Percentiles rank a stretch among this genome's conserved stretches.
Conservation (phyloP, 2,329 filamentous ascomycete species). For the Akanthomyces muscarius region DNA sequence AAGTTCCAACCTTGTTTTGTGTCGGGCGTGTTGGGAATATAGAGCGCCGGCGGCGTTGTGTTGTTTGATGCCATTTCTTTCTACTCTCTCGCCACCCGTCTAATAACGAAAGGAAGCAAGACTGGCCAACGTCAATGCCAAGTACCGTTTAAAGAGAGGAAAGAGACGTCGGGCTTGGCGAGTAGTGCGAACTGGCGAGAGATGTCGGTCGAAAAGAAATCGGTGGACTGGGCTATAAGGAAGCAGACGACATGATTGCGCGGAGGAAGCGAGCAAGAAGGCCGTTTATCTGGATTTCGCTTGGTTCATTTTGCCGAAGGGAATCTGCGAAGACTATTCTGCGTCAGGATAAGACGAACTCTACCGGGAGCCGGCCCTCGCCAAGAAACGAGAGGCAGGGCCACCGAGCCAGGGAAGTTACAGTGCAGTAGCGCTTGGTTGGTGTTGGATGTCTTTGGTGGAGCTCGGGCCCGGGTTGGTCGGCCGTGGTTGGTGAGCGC, state of each 20-base stretch:
- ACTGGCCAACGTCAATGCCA: too few species aligned
- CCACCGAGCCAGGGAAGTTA: neutral
- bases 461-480: neutral
- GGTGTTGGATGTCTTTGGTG: neutral
- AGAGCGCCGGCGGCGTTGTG: neutral
- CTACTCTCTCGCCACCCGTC: neutral
- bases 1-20: conserved; percentile 12
- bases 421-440: conserved; percentile 1
- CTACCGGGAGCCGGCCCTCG: neutral
- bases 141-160: neutral
- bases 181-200: neutral
- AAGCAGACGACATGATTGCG: neutral
- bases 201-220: neutral
- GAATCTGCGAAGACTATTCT: neutral
- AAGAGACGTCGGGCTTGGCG: neutral
- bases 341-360: neutral
- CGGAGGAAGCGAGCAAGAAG: neutral
- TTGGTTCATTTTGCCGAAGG: neutral
- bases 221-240: neutral
- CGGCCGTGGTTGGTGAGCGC: neutral
- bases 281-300: neutral
- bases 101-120: neutral
- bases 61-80: neutral
- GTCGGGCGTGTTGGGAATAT: conserved; percentile 10
- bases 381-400: neutral